Percentiles rank a stretch among this genome's conserved stretches.
phyloP scores from a whole-genome alignment of 202 grass and related monocot species.

The Tripidium arundinaceum region DNA sequence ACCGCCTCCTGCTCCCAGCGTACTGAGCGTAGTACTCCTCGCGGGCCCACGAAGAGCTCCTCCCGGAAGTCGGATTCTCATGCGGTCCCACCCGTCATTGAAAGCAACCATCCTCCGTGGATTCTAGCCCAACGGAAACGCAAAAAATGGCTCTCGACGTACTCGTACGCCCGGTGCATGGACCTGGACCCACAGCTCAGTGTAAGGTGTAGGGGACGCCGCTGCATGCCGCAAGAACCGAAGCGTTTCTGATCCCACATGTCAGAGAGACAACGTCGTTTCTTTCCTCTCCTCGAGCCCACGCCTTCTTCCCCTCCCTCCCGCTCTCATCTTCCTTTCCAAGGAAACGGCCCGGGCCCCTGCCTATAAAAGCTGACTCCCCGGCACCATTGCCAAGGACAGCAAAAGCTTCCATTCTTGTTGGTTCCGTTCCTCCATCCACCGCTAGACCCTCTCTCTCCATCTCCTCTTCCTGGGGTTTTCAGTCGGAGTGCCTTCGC shows the following conservation, averaged over 20 bases:
- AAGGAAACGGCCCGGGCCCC: neutral
- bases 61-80: neutral
- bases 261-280: neutral
- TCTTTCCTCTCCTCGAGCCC: neutral
- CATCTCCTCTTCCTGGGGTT: no score
- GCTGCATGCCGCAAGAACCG: no score
- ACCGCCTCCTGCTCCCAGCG: neutral
- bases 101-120: neutral
- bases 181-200: neutral
- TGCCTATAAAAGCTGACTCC: conserved; percentile 31
- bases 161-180: neutral
- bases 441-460: neutral
- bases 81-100: neutral
- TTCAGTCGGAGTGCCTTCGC: neutral
- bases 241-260: no score
- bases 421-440: neutral
- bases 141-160: neutral
- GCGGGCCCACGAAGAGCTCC: neutral
- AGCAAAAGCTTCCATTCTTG: neutral
- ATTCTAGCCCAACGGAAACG: neutral
- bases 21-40: neutral
- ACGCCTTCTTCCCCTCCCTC: neutral
- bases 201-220: no score
- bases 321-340: conserved; percentile 11
- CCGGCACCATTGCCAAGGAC: conserved; percentile 19